Evolutionary conservation across 257 asterid species (phyloP), one percentile per base, ranked within the genome.

Genomic region (Solanum medicagineum): DNA sequence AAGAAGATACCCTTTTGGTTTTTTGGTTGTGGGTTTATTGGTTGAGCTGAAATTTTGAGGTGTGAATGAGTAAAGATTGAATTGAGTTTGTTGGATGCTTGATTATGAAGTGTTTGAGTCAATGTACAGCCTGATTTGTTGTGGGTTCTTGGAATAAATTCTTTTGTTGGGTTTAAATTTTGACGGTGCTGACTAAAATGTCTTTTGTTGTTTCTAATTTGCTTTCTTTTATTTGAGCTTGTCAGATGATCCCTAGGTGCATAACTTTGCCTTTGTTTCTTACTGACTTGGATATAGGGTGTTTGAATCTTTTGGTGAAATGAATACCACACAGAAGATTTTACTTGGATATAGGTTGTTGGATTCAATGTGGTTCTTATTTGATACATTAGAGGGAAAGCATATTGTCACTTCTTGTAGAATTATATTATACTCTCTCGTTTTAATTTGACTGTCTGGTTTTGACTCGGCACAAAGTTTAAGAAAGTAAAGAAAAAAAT

Each of bases 121-220:
- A 29, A 53, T 79, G 83, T 53, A 74, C 79, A 63, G 81, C 62
- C 70, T 74, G 60, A 26, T 80, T 81, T 73, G 69, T 87, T 65
- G 82, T 26, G 62, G 84, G 69, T 81, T 77, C 45, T 82, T 81
- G 15, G 81, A 55, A 32, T 51, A 82, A 79, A 13, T 54, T 70
- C 84, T 86, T 54, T 16, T 73, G 57, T 84, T 84, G 75, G 81
- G 86, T 87, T 80, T 53, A 77, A 81, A 74, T 70, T 80, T 36
- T 80, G 84, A 15, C 32, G 87, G 68, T 15, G 59, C 51, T 9
- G 29, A 49, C 80, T 65, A 19, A 70, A 70, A 70, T 66, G 22
- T 65, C 42, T 63, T 63, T 56, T 83, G 59, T 83, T 83, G 63
- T 44, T 45, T 12, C 11, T 24, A 40, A 51, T 65, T 62, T 49